phyloP scores from a whole-genome alignment of 129 eudicot genomes.

The Glebionis coronaria region DNA sequence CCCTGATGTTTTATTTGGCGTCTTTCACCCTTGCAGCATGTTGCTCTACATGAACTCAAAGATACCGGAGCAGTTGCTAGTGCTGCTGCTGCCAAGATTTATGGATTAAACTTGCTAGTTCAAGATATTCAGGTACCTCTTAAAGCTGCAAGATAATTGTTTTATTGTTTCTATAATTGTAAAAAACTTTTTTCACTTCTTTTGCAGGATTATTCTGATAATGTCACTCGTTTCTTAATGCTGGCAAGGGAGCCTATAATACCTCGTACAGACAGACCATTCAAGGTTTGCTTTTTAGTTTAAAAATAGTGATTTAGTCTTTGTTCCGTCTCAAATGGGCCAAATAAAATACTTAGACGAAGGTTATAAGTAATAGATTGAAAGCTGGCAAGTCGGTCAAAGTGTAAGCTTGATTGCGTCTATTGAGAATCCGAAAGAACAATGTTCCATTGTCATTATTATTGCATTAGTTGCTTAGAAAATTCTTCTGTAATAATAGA shows the following conservation, averaged over 20 bases:
- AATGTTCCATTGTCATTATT: too few species aligned
- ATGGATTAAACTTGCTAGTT: slow-evolving; percentile 74
- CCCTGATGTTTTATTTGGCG: slow-evolving; percentile 9
- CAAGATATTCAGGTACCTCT: slow-evolving; percentile 80
- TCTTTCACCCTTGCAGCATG: slow-evolving; percentile 41
- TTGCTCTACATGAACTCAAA: slow-evolving; percentile 65
- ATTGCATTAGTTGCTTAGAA: too few species aligned
- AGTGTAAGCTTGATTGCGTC: too few species aligned
- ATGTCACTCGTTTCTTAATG: slow-evolving; percentile 88
- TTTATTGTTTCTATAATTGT: not conserved
- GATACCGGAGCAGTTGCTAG: slow-evolving; percentile 99
- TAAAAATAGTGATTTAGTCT: too few species aligned
- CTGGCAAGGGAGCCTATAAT: slow-evolving; percentile 95
- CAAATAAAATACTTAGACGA: too few species aligned
- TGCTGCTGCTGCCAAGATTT: slow-evolving; percentile 68
- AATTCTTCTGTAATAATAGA: too few species aligned
- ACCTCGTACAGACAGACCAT: slow-evolving; percentile 82
- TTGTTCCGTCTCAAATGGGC: too few species aligned
- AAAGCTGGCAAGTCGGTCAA: too few species aligned
- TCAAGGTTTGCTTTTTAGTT: slow-evolving; percentile 55
- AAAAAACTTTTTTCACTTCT: not conserved
- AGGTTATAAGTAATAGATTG: too few species aligned
- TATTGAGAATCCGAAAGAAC: too few species aligned
- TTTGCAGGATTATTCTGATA: slow-evolving; percentile 85
- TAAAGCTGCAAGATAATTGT: not conserved